These are phyloP conservation scores for Boletus sp. DNA, from an alignment of 1,284 basidiomycete genomes.

Conservation along the genomic window DNA sequence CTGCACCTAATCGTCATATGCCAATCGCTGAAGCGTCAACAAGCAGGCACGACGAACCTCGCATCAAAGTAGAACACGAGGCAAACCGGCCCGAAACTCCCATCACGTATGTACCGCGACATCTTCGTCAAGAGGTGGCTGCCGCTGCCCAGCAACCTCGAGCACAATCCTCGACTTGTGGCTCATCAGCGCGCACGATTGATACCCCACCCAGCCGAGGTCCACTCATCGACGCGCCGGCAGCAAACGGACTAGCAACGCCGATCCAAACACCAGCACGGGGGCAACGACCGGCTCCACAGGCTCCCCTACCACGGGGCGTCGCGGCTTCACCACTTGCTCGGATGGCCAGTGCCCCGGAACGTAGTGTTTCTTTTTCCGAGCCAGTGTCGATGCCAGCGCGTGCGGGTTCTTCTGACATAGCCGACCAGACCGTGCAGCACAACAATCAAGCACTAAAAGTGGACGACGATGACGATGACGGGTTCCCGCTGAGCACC, in stretches of 20 bases:
- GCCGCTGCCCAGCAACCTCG: conserved; percentile 16
- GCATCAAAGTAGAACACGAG: conserved; percentile 27
- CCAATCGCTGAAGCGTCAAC: not conserved
- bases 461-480: conserved; percentile 39
- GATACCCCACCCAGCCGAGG: not conserved
- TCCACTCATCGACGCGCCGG: conserved; percentile 4
- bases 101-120: conserved; percentile 31
- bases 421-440: conserved; percentile 22
- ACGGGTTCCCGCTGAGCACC: conserved; percentile 57
- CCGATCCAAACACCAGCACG: conserved; percentile 27
- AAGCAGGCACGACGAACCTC: conserved; percentile 3
- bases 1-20: not conserved
- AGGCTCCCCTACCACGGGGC: conserved; percentile 5
- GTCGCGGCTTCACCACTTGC: conserved; percentile 22
- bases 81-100: conserved; percentile 17
- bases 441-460: conserved; percentile 13
- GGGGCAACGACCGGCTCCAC: conserved; percentile 12
- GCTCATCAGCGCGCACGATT: not conserved
- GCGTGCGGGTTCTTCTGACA: not conserved
- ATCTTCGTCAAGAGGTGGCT: conserved; percentile 29
- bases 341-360: conserved; percentile 7
- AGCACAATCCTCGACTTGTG: conserved; percentile 4
- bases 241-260: conserved; percentile 22
- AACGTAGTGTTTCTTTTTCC: conserved; percentile 17
- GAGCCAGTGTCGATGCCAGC: conserved; percentile 5